These are phyloP conservation scores for Penicillium tannophilum DNA, from an alignment of 495 filamentous ascomycete genomes.

Conservation along the genomic window DNA sequence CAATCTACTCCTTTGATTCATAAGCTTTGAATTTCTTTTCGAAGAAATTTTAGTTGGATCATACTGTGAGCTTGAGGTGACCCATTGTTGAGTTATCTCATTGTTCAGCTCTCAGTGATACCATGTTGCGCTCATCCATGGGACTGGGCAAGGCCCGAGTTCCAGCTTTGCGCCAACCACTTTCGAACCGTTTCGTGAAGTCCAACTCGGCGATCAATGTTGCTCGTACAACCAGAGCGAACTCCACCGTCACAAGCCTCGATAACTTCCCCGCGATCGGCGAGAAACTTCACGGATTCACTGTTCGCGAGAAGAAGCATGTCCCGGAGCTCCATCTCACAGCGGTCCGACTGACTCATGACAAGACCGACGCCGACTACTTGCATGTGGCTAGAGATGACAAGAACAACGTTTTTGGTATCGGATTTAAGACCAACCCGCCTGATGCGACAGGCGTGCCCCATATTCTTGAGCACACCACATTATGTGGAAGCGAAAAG, in stretches of 20 bases:
- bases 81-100: not conserved
- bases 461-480: constrained; percentile 97
- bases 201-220: constrained; percentile 2
- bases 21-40: not conserved
- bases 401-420: constrained; percentile 98
- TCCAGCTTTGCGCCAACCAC: constrained; percentile 27
- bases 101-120: constrained; percentile 7
- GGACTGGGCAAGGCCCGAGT: constrained; percentile 31
- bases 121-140: constrained; percentile 42
- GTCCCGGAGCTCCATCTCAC: constrained; percentile 93
- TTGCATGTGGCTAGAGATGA: constrained; percentile 93
- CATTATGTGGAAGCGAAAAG: constrained; percentile 96
- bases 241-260: constrained; percentile 72
- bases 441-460: constrained; percentile 95
- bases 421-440: constrained; percentile 98
- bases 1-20: constrained; percentile 1
- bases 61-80: constrained; percentile 1
- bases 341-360: constrained; percentile 83
- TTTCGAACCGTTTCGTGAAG: constrained; percentile 15
- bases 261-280: constrained; percentile 73
- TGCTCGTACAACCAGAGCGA: constrained; percentile 52
- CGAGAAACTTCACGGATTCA: constrained; percentile 90
- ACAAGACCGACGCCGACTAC: constrained; percentile 93
- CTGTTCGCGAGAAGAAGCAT: constrained; percentile 80
- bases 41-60: not conserved